phyloP scores from a whole-genome alignment of 2,329 filamentous ascomycete species.

The Colletotrichum lindemuthianum region DNA sequence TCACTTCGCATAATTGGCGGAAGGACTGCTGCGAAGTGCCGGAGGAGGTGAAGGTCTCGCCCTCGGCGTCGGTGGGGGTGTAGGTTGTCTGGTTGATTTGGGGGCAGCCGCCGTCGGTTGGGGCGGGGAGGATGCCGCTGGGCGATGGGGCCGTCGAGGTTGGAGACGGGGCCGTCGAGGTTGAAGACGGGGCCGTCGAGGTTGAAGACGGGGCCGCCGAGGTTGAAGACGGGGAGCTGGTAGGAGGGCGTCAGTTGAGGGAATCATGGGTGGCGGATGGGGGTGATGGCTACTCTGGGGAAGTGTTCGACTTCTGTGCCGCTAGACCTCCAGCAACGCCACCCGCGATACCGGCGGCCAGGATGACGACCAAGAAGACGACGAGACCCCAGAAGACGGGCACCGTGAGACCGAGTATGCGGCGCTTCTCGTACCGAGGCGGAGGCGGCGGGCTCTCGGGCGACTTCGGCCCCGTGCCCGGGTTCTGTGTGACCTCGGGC shows the following conservation, averaged over 20 bases:
- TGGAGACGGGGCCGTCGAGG: not conserved
- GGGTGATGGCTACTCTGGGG: not conserved
- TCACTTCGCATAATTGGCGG: slow-evolving; percentile 35
- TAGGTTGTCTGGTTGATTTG: slow-evolving; percentile 34
- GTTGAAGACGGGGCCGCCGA: not conserved
- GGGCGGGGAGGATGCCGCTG: slow-evolving; percentile 27
- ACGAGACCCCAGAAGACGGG: slow-evolving; percentile 37
- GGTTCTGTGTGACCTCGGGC: not conserved
- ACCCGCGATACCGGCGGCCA: slow-evolving; percentile 36
- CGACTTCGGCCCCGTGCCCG: slow-evolving; percentile 4
- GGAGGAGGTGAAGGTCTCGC: slow-evolving; percentile 1
- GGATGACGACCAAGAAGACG: slow-evolving; percentile 30
- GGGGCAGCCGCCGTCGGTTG: slow-evolving; percentile 37
- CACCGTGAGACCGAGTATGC: slow-evolving; percentile 37
- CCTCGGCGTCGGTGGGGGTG: slow-evolving; percentile 30
- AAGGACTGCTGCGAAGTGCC: slow-evolving; percentile 26
- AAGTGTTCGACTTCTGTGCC: slow-evolving; percentile 21
- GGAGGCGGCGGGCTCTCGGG: not conserved
- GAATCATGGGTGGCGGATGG: too few species aligned
- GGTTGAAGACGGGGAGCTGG: not conserved
- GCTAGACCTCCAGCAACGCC: slow-evolving; percentile 37
- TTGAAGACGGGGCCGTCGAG: not conserved
- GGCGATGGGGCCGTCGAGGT: not conserved
- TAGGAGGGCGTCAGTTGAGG: not conserved
- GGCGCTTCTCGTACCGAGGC: not conserved